A percentile compares a stretch with the other conserved stretches of the same genome.
Conservation (phyloP, 1,284 basidiomycete species). For the Ustilago vetiveriae region DNA sequence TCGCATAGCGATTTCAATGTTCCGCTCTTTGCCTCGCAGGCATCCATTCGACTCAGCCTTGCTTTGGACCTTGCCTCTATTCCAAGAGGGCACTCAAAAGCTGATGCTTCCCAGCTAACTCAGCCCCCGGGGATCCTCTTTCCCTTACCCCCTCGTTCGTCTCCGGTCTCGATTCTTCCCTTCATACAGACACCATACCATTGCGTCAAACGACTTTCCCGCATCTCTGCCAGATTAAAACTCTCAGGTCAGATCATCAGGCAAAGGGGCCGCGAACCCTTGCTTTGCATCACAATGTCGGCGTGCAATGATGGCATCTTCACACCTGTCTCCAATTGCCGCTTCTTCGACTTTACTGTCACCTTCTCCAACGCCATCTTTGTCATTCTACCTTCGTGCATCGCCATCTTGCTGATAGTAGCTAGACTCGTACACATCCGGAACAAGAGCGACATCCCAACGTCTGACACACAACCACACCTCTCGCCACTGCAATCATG, state of each 20-base stretch:
- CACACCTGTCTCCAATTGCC: conserved; percentile 50
- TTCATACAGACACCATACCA: background rate
- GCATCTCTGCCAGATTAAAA: background rate
- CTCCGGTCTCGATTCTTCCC: background rate
- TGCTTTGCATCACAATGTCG: conserved; percentile 2
- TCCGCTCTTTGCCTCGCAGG: too few species aligned
- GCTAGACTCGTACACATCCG: conserved; percentile 15
- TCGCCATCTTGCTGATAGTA: conserved; percentile 27
- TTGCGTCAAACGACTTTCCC: background rate
- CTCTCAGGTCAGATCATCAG: background rate
- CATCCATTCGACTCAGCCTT: conserved; percentile 7
- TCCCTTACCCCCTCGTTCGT: background rate
- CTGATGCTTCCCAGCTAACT: background rate
- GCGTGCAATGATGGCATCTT: conserved; percentile 44
- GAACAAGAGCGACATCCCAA: conserved; percentile 26
- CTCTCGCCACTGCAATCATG: conserved; percentile 20
- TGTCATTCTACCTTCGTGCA: conserved; percentile 31
- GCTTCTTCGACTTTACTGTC: conserved; percentile 57
- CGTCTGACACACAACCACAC: conserved; percentile 6
- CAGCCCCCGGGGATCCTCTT: too few species aligned
- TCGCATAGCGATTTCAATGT: too few species aligned
- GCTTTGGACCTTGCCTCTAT: background rate
- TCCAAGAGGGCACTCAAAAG: conserved; percentile 1
- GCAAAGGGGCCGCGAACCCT: background rate
- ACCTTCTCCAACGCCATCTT: conserved; percentile 50